Evolutionary conservation across 306 rosid genomes (phyloP), one percentile per base, ranked within the genome.

Genomic region (Morella rubra): DNA sequence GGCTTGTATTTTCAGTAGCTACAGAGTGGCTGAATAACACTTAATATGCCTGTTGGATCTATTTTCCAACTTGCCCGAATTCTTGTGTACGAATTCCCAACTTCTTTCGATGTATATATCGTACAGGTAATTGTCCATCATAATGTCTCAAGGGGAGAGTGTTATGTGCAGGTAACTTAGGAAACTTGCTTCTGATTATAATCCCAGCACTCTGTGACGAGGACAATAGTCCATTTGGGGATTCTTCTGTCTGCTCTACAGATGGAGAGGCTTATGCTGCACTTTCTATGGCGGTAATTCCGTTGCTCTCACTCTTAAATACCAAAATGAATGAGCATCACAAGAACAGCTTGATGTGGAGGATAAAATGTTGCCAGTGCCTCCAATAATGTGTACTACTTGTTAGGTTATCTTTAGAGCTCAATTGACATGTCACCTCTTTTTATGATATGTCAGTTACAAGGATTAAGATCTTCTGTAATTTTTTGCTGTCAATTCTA

Each of bases 221-320:
- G 56, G 19, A 46, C 4, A 22, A 49, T 27, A 69, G 55, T 15
- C 73, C 73, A 3, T 69, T 69, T 69, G 73, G 73, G 22, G 73
- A 46, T 46, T 45, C 55, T 45, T 45, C 53, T 12, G 56, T 46
- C 11, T 69, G 73, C 44, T 20, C 53, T 5, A 69, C 73, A 19
- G 42, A 69, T 44, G 73, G 56, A 45, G 56, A 44, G 42, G 19
- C 73, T 44, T 69, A 69, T 47, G 73, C 73, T 46, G 37, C 10
- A 1, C 73, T 69, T 20, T 69, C 73, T 20, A 69, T 69, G 73
- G 73, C 73, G 56, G 73, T 69, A 69, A 68, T 42, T 18, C 53
- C 24, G 19, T 44, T 46, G 6, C n/a, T 68, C 40, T 68, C 14
- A 45, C 24, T 68, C 16, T 44, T 18, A n/a, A 18, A 5, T 44